Evolutionary conservation across 371 early-diverging fungal genomes (phyloP), one percentile per base, ranked within the genome.

Genomic region (Entomophthora muscae): DNA sequence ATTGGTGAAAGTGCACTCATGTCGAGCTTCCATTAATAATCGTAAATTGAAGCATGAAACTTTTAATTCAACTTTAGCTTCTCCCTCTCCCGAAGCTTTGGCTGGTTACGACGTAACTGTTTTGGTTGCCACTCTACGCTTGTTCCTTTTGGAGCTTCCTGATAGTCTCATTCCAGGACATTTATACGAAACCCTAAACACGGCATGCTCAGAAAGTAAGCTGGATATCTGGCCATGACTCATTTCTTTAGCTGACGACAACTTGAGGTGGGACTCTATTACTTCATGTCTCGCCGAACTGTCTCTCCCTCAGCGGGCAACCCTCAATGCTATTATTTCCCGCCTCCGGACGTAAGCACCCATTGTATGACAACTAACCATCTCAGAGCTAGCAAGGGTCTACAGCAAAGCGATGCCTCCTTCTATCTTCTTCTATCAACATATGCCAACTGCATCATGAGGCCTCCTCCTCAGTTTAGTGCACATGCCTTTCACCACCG

Each of bases 121-220:
- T 21, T 26, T 57, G 13, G 29, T 26, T 13, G 24, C 57, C 12
- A 57, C 57, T 57, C 31, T 57, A 28, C 3, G 29, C 13, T 28
- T 57, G 1, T 57, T 29, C 22, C 29, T 57, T 3, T 57, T 57
- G 29, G 57, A 57, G 31, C 29, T 57, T 28, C 28, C 57, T 26
- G 57, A 57, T 28, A 29, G 30, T 5, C 29, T 57, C 7, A 28
- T 57, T 17, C 29, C 57, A 29, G 57, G 31, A 57, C 31, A 29
- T 10, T 57, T 57, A 57, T 57, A 53, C 54, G 54, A 53, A n/a
- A n/a, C 54, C n/a, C 26, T 53, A 26, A 53, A 53, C 5, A 23
- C 54, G n/a, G 26, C 26, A 3, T 53, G 23, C 3, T 3, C 54
- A 23, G 54, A 53, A n/a, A 53, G 54, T 53, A 53, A 53, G 3